Evolutionary conservation across 495 filamentous ascomycete genomes (phyloP).

Genomic region (Haplographium delicatum): DNA sequence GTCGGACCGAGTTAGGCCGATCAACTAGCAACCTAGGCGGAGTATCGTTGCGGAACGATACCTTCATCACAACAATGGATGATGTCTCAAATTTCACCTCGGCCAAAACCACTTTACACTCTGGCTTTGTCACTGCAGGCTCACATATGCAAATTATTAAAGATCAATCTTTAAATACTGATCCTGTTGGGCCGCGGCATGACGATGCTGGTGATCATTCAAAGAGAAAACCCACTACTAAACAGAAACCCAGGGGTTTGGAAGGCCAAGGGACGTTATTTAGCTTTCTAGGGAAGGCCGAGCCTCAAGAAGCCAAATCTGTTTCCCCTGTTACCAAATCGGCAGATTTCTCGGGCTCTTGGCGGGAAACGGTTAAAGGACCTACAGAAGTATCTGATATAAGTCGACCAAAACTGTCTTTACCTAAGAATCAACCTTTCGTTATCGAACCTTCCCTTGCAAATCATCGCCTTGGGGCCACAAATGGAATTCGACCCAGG

Average conservation of each 20-base stretch:
- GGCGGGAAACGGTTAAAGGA: no score
- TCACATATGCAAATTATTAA: slow-evolving; percentile 22
- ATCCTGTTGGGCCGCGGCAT: background rate
- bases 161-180: slow-evolving; percentile 19
- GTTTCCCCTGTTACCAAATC: slow-evolving; percentile 21
- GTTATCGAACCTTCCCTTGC: slow-evolving; percentile 23
- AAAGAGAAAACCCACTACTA: slow-evolving; percentile 14
- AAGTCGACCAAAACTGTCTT: slow-evolving; percentile 24
- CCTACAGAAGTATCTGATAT: no score
- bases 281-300: slow-evolving; percentile 36
- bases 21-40: slow-evolving; percentile 26
- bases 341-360: slow-evolving; percentile 16
- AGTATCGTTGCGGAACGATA: slow-evolving; percentile 4
- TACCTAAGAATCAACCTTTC: slow-evolving; percentile 34
- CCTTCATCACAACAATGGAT: slow-evolving; percentile 26
- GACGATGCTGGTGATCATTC: background rate
- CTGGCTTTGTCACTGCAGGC: slow-evolving; percentile 27
- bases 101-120: slow-evolving; percentile 11
- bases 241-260: slow-evolving; percentile 33
- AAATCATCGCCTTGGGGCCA: slow-evolving; percentile 19
- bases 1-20: slow-evolving; percentile 27
- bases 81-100: slow-evolving; percentile 22
- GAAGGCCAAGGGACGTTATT: slow-evolving; percentile 42
- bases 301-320: slow-evolving; percentile 15
- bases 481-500: slow-evolving; percentile 10